A percentile compares a stretch with the other conserved stretches of the same genome.
phyloP scores from a whole-genome alignment of 768 basidiomycete species.

The Tylopilus intermedius region DNA sequence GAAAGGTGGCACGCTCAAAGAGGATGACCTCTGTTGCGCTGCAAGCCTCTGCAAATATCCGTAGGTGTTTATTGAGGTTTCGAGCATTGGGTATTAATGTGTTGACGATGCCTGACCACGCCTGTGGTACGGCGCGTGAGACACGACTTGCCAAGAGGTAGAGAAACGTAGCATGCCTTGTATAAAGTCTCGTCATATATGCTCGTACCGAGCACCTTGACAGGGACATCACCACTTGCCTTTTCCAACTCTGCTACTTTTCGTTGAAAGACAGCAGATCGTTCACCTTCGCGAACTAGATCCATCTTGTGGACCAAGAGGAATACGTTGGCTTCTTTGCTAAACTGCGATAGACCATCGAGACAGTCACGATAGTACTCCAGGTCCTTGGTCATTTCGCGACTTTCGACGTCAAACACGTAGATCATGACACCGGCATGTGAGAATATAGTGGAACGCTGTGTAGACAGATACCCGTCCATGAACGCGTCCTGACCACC shows the following conservation, averaged over 20 bases:
- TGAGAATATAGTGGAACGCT: slow-evolving; percentile 91
- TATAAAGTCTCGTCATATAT: slow-evolving; percentile 98
- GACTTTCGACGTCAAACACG: slow-evolving; percentile 92
- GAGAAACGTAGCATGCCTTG: slow-evolving; percentile 48
- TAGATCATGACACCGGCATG: slow-evolving; percentile 98
- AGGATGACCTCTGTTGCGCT: slow-evolving; percentile 91
- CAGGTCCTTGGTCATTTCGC: slow-evolving; percentile 80
- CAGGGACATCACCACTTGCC: slow-evolving; percentile 52
- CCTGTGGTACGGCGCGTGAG: slow-evolving; percentile 44
- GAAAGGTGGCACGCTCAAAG: slow-evolving; percentile 96
- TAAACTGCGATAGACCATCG: slow-evolving; percentile 70
- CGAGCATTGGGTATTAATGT: slow-evolving; percentile 92
- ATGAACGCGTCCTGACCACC: slow-evolving; percentile 98
- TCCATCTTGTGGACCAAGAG: slow-evolving; percentile 98
- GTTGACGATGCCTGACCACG: slow-evolving; percentile 97
- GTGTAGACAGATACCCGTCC: slow-evolving; percentile 90
- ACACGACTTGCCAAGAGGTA: slow-evolving; percentile 1
- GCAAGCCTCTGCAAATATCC: slow-evolving; percentile 81
- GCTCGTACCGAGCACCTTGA: slow-evolving; percentile 86
- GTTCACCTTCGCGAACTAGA: slow-evolving; percentile 61
- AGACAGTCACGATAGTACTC: slow-evolving; percentile 92
- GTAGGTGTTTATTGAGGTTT: slow-evolving; percentile 83
- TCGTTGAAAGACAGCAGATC: slow-evolving; percentile 55
- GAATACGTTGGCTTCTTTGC: slow-evolving; percentile 81
- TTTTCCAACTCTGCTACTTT: slow-evolving; percentile 70